Evolutionary conservation across 2,329 filamentous ascomycete genomes (phyloP).

Genomic region (Fusarium udum): DNA sequence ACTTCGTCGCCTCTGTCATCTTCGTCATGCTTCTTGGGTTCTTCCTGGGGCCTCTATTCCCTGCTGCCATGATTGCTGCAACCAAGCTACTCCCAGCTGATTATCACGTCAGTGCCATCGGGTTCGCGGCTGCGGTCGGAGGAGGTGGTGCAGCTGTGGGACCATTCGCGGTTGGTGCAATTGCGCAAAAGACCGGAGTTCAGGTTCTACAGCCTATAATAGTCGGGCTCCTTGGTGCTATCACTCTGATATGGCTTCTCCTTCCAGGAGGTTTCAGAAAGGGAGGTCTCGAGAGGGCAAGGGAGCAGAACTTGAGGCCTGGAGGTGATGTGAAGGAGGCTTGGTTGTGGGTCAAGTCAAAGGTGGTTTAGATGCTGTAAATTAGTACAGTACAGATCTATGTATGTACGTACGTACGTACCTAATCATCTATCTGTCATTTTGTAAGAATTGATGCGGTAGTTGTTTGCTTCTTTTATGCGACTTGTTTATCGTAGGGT

Average conservation of each 20-base stretch:
- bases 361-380: background rate
- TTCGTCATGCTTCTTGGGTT: constrained; percentile 79
- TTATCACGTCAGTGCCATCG: constrained; percentile 81
- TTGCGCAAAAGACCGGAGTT: constrained; percentile 68
- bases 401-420: background rate
- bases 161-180: constrained; percentile 73
- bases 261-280: constrained; percentile 52
- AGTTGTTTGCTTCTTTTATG: background rate
- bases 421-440: background rate
- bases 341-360: constrained; percentile 27
- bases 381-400: background rate
- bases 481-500: background rate
- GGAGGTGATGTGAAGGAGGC: constrained; percentile 46
- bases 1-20: constrained; percentile 77
- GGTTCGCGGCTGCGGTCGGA: constrained; percentile 82
- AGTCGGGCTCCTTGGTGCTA: constrained; percentile 57
- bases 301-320: constrained; percentile 49
- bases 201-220: constrained; percentile 66
- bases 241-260: constrained; percentile 57
- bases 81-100: constrained; percentile 78
- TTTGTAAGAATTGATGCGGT: background rate
- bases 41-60: constrained; percentile 83
- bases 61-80: constrained; percentile 75
- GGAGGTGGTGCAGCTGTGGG: constrained; percentile 75
- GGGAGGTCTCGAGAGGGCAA: constrained; percentile 54